These are phyloP conservation scores for Chlamydomonas urium DNA, from an alignment of 139 green algal species.

Conservation along the genomic window DNA sequence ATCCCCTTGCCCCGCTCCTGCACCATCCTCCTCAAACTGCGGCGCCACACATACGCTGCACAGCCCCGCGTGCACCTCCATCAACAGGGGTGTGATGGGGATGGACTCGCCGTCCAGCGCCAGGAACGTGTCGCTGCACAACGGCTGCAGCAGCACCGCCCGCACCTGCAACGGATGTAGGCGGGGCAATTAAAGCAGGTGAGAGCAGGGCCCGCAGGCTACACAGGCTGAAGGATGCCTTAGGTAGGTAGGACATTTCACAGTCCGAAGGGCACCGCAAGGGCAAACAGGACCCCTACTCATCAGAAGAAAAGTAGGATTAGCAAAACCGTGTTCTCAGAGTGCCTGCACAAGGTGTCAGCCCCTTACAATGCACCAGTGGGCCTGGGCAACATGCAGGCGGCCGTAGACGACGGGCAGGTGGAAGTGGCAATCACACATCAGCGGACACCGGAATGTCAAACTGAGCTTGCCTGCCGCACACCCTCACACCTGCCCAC, in stretches of 20 bases:
- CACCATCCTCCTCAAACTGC: too few relatives aligned
- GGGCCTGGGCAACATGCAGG: not conserved
- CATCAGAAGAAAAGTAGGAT: not conserved
- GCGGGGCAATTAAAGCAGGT: not conserved
- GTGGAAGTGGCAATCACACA: too few relatives aligned
- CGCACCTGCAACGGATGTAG: constrained; percentile 8
- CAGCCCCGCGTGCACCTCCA: constrained; percentile 35
- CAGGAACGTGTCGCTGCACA: constrained; percentile 20
- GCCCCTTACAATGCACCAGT: not conserved
- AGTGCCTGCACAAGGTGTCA: not conserved
- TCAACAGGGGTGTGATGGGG: constrained; percentile 15
- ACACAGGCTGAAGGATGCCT: not conserved
- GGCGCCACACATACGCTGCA: constrained; percentile 28
- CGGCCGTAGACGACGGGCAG: not conserved
- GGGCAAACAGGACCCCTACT: not conserved
- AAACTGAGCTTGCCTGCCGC: not conserved
- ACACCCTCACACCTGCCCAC: not conserved
- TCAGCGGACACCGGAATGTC: not conserved
- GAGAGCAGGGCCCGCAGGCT: not conserved
- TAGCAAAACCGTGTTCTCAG: not conserved
- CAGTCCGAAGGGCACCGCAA: not conserved
- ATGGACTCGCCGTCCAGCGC: constrained; percentile 26
- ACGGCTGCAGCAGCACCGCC: constrained; percentile 17
- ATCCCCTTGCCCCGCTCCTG: too few relatives aligned
- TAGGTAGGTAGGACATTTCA: not conserved